Conservation (phyloP, 177 flowering plant genomes). For the Tripterygium wilfordii region DNA sequence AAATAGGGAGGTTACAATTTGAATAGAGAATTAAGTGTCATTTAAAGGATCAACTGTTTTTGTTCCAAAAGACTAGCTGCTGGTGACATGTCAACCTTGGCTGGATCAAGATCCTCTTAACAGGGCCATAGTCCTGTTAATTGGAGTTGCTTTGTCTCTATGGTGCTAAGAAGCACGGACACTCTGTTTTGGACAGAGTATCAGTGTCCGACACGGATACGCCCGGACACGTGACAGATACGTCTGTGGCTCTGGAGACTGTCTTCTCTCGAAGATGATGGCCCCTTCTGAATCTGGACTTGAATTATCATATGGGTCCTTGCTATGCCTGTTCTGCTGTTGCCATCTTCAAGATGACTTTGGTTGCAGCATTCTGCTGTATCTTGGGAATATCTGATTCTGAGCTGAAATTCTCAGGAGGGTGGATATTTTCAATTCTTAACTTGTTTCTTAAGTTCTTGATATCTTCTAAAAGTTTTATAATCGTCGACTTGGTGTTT, state of each 20-base stretch:
- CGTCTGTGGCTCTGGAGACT: background rate
- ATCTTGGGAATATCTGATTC: slow-evolving; percentile 30
- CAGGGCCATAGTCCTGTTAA: no score
- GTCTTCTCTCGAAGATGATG: background rate
- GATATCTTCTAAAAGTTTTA: slow-evolving; percentile 2
- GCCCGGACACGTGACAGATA: no score
- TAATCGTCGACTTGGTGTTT: slow-evolving; percentile 1
- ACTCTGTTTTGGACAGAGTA: no score
- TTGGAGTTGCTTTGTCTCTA: no score
- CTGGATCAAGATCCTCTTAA: no score
- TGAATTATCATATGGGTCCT: slow-evolving; percentile 24
- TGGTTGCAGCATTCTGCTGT: background rate
- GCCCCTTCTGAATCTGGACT: slow-evolving; percentile 24
- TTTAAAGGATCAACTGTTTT: no score
- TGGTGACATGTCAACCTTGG: no score
- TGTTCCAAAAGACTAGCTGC: no score
- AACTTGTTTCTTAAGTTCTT: slow-evolving; percentile 1
- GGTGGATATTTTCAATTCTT: slow-evolving; percentile 18
- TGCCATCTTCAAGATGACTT: slow-evolving; percentile 9
- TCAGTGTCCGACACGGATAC: no score
- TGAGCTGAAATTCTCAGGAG: slow-evolving; percentile 8
- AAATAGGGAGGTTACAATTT: no score
- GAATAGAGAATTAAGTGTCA: no score
- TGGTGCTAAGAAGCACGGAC: no score
- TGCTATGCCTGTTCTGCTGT: slow-evolving; percentile 4